These are phyloP conservation scores for Hypoxylon sp. DNA, from an alignment of 2,329 filamentous ascomycete species.

Conservation along the genomic window DNA sequence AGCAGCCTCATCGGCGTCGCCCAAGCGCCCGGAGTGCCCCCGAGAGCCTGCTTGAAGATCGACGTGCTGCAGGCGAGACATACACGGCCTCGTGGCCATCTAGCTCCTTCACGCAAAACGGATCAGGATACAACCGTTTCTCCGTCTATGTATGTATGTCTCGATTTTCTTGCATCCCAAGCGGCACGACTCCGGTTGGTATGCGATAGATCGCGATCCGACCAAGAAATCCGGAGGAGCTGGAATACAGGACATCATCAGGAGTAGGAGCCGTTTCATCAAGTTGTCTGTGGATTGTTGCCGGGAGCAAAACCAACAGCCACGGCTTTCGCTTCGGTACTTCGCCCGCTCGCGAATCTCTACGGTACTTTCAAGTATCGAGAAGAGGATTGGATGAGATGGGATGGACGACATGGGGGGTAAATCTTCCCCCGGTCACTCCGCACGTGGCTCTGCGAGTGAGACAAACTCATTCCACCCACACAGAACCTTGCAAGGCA, in stretches of 20 bases:
- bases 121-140: constrained; percentile 20
- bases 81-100: constrained; percentile 29
- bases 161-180: constrained; percentile 6
- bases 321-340: constrained; percentile 22
- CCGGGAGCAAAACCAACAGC: constrained; percentile 9
- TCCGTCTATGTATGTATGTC: constrained; percentile 18
- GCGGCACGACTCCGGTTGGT: not conserved
- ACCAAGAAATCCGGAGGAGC: not conserved
- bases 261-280: constrained; percentile 6
- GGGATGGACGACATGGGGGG: constrained; percentile 20
- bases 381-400: constrained; percentile 5
- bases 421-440: constrained; percentile 23
- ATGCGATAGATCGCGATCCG: constrained; percentile 16
- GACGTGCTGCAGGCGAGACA: constrained; percentile 35
- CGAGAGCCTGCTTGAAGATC: constrained; percentile 36
- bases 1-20: constrained; percentile 27
- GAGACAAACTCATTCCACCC: constrained; percentile 25
- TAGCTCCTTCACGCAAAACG: constrained; percentile 17
- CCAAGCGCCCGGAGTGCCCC: constrained; percentile 19
- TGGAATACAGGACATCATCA: constrained; percentile 1
- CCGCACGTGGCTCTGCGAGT: constrained; percentile 41
- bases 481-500: constrained; percentile 28
- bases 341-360: constrained; percentile 13
- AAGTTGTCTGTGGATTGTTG: constrained; percentile 11
- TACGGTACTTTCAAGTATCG: constrained; percentile 18